Evolutionary conservation across 164 flowering plant species (phyloP).

Genomic region (Kalanchoe fedtschenkoi): DNA sequence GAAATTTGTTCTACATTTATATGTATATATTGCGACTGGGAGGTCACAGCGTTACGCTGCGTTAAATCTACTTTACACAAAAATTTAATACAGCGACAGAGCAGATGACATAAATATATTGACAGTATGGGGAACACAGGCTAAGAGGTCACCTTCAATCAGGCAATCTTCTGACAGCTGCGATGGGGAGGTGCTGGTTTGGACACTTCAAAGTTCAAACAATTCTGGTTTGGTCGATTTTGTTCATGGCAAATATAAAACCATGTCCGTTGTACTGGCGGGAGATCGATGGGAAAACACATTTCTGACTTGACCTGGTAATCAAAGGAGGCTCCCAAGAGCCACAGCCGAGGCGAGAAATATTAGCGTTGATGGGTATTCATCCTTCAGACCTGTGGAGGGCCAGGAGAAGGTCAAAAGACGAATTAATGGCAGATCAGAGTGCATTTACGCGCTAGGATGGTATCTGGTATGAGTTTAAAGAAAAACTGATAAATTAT

Average conservation of each 20-base stretch:
- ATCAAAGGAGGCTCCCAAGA: neutral
- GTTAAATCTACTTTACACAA: neutral
- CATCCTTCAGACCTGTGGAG: neutral
- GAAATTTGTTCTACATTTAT: slow-evolving; percentile 1
- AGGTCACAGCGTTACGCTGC: neutral
- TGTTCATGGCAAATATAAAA: neutral
- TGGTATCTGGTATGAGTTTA: too few relatives aligned
- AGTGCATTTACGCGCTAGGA: neutral
- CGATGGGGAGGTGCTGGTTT: neutral
- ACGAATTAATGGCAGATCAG: neutral
- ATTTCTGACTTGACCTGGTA: neutral
- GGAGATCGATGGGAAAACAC: too few relatives aligned
- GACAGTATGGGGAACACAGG: neutral
- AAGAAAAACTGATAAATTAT: too few relatives aligned
- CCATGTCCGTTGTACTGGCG: too few relatives aligned
- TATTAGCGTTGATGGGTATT: neutral
- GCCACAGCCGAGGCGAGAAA: neutral
- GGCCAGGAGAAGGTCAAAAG: neutral
- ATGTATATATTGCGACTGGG: neutral
- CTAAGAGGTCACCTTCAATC: neutral
- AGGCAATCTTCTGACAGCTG: neutral
- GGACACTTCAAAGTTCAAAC: too few relatives aligned
- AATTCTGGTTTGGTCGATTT: neutral
- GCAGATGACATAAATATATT: too few relatives aligned
- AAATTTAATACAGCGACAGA: neutral